Percentiles rank a stretch among this genome's conserved stretches.
These are phyloP conservation scores for Calendula officinalis DNA, from an alignment of 129 eudicot species.

Conservation along the genomic window DNA sequence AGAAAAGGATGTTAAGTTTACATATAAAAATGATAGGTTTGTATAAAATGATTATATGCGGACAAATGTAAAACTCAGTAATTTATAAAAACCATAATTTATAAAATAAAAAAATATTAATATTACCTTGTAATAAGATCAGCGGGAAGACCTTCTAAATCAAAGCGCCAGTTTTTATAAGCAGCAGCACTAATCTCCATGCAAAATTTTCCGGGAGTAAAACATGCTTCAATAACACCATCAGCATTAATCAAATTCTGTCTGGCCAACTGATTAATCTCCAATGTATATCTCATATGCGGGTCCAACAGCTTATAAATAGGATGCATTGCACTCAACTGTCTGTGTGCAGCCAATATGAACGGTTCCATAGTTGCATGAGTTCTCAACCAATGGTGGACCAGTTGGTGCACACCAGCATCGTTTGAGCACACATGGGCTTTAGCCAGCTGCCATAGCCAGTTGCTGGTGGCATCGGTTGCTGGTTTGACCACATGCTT, in stretches of 20 bases:
- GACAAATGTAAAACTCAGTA: too few relatives aligned
- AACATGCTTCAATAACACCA: conserved; percentile 81
- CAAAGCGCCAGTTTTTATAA: conserved; percentile 84
- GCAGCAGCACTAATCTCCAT: conserved; percentile 97
- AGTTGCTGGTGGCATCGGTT: conserved; percentile 68
- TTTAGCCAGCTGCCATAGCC: conserved; percentile 95
- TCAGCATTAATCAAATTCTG: conserved; percentile 75
- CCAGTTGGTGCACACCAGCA: conserved; percentile 98
- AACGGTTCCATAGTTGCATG: conserved; percentile 91
- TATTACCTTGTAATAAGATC: conserved; percentile 85
- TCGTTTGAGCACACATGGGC: conserved; percentile 96
- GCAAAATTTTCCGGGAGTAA: conserved; percentile 89
- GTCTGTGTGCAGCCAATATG: conserved; percentile 92
- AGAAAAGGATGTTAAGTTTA: too few relatives aligned
- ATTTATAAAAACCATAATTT: background rate
- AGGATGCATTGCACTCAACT: conserved; percentile 89
- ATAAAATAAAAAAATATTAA: background rate
- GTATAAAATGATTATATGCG: too few relatives aligned
- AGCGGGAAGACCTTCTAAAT: conserved; percentile 87
- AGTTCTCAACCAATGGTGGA: conserved; percentile 90
- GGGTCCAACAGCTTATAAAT: conserved; percentile 90
- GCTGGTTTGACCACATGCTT: conserved; percentile 87
- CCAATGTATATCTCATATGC: conserved; percentile 93
- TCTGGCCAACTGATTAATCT: conserved; percentile 84
- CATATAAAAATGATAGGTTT: too few relatives aligned